A percentile compares a stretch with the other conserved stretches of the same genome.
phyloP scores from a whole-genome alignment of 768 basidiomycete species.

The Mycena floridula region DNA sequence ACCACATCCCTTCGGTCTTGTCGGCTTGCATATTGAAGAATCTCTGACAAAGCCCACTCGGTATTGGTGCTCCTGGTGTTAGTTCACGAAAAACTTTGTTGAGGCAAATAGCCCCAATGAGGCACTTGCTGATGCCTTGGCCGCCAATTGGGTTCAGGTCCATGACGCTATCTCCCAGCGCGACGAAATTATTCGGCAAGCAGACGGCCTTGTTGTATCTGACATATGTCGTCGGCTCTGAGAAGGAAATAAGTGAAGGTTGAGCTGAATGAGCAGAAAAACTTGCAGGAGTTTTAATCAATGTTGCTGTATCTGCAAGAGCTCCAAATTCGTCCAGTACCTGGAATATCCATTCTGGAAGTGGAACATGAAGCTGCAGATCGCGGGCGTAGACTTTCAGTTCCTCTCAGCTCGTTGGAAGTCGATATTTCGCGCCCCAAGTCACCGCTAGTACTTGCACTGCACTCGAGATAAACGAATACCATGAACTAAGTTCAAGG shows the following conservation, averaged over 20 bases:
- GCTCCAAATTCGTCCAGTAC: slow-evolving; percentile 20
- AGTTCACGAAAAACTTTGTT: slow-evolving; percentile 3
- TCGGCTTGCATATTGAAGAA: slow-evolving; percentile 7
- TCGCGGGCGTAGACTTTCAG: slow-evolving; percentile 7
- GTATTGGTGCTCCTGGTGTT: no score
- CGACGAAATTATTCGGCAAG: slow-evolving; percentile 26
- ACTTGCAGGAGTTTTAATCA: slow-evolving; percentile 8
- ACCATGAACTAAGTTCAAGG: neutral
- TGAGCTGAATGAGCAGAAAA: slow-evolving; percentile 1
- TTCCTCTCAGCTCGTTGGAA: slow-evolving; percentile 4
- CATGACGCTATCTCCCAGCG: slow-evolving; percentile 28
- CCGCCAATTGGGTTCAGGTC: neutral
- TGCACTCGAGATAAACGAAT: no score
- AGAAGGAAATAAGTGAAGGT: slow-evolving; percentile 6
- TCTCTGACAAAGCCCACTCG: slow-evolving; percentile 1
- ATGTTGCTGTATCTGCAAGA: slow-evolving; percentile 17
- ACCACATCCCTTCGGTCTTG: slow-evolving; percentile 7
- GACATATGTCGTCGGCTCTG: slow-evolving; percentile 16
- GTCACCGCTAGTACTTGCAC: neutral
- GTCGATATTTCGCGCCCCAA: neutral
- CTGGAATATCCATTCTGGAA: slow-evolving; percentile 21
- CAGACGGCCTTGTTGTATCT: slow-evolving; percentile 18
- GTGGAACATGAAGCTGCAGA: slow-evolving; percentile 9
- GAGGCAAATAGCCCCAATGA: slow-evolving; percentile 11
- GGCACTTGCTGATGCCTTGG: slow-evolving; percentile 13